These are phyloP conservation scores for Takakia lepidozioides DNA, from an alignment of 225 moss, liverwort and hornwort genomes.

Conservation along the genomic window DNA sequence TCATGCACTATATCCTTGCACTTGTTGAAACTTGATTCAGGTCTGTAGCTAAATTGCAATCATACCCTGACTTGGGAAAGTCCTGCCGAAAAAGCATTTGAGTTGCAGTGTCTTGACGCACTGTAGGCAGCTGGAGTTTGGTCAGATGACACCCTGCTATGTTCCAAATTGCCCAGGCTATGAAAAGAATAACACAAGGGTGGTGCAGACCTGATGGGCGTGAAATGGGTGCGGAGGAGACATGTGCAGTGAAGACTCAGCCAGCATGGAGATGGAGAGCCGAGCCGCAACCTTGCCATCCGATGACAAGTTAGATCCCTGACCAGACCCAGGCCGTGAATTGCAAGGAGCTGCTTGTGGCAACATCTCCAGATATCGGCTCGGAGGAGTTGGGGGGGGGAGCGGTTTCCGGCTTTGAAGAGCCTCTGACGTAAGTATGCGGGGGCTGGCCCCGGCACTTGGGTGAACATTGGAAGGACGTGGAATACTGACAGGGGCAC, in stretches of 20 bases:
- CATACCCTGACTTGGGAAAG: too few relatives aligned
- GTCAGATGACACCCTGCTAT: too few relatives aligned
- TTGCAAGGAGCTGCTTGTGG: slow-evolving; percentile 46
- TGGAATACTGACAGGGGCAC: slow-evolving; percentile 91
- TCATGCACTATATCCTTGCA: too few relatives aligned
- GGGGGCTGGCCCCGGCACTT: slow-evolving; percentile 19
- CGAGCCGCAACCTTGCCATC: slow-evolving; percentile 65
- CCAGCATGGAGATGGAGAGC: slow-evolving; percentile 41
- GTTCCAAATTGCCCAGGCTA: too few relatives aligned
- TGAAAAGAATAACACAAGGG: too few relatives aligned
- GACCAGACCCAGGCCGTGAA: slow-evolving; percentile 41
- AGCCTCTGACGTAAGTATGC: slow-evolving; percentile 17
- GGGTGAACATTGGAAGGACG: slow-evolving; percentile 28
- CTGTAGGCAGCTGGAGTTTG: too few relatives aligned
- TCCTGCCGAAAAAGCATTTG: too few relatives aligned
- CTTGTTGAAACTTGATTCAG: too few relatives aligned
- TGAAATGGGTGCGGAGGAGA: slow-evolving; percentile 71
- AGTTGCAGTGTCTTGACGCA: too few relatives aligned
- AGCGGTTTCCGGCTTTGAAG: slow-evolving; percentile 57
- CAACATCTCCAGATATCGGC: slow-evolving; percentile 44
- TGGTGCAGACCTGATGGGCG: slow-evolving; percentile 74
- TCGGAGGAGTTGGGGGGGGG: slow-evolving; percentile 79
- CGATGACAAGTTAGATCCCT: slow-evolving; percentile 50
- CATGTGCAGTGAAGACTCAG: slow-evolving; percentile 59
- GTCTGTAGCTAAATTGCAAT: too few relatives aligned